Percentiles rank a stretch among this genome's conserved stretches.
These are phyloP conservation scores for Cynanchum wilfordii DNA, from an alignment of 257 asterid species.

Conservation along the genomic window DNA sequence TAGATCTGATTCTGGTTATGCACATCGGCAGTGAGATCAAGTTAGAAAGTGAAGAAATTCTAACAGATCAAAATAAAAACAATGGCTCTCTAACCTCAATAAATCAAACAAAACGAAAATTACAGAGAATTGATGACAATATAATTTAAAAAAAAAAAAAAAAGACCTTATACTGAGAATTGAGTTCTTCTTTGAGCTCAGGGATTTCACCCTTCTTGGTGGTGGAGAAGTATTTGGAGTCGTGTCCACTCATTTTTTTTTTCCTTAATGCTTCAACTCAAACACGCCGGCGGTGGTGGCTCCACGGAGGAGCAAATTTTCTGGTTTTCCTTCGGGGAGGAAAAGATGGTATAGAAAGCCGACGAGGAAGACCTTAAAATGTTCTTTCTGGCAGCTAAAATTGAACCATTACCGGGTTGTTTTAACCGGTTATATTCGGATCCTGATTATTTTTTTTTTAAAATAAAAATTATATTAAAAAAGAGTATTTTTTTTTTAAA, in stretches of 20 bases:
- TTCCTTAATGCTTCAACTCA: conserved; percentile 12
- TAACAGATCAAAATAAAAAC: conserved; percentile 30
- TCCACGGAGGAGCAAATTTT: conserved; percentile 4
- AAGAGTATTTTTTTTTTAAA: too few relatives aligned
- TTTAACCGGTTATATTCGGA: neutral
- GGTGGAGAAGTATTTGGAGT: conserved; percentile 96
- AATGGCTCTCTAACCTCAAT: neutral
- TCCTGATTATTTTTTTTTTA: too few relatives aligned
- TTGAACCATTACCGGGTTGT: neutral
- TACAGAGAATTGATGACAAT: neutral
- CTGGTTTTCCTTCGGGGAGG: neutral
- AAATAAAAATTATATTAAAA: too few relatives aligned
- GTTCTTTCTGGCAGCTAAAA: neutral
- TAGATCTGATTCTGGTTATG: conserved; percentile 12
- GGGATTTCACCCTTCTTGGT: conserved; percentile 99
- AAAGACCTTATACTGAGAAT: conserved; percentile 96
- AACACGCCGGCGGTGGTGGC: neutral
- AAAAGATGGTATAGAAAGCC: neutral
- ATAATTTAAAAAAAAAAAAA: neutral
- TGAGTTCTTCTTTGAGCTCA: conserved; percentile 97
- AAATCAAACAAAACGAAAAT: neutral
- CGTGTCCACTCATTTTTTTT: conserved; percentile 95
- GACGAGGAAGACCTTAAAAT: neutral
- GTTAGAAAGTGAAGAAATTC: conserved; percentile 1
- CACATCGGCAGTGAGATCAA: conserved; percentile 6